phyloP scores from a whole-genome alignment of 768 basidiomycete species.

The Russula griseocarnosa region DNA sequence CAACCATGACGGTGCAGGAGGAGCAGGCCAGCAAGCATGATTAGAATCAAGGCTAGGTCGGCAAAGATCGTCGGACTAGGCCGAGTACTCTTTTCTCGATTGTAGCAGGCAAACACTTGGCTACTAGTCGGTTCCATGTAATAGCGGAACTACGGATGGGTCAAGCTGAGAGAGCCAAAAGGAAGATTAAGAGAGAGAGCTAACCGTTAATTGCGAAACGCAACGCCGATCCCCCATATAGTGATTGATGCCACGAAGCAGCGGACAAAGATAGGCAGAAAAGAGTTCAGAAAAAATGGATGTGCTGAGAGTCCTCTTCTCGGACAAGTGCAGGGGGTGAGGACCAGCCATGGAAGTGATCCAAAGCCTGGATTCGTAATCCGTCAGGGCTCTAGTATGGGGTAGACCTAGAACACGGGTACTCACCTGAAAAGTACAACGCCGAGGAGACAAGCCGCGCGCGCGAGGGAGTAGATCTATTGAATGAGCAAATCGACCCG shows the following conservation, averaged over 20 bases:
- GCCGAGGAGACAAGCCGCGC: background rate
- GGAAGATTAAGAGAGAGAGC: background rate
- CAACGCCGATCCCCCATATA: background rate
- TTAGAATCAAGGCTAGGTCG: background rate
- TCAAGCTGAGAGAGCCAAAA: background rate
- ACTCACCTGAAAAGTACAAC: background rate
- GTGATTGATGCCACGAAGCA: background rate
- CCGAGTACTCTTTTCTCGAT: background rate
- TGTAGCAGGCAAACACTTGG: background rate
- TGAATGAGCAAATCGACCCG: background rate
- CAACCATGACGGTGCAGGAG: background rate
- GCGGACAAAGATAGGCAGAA: background rate
- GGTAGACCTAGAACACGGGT: background rate
- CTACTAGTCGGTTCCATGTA: background rate
- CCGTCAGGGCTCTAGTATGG: background rate
- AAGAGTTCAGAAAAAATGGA: background rate
- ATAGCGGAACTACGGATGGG: background rate
- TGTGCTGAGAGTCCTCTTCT: too few relatives aligned
- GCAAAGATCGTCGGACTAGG: background rate
- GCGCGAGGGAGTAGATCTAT: background rate
- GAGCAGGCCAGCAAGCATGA: background rate
- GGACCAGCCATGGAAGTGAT: background rate
- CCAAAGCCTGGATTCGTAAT: background rate
- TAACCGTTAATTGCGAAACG: constrained; percentile 5
- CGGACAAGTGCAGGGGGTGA: too few relatives aligned